Base-by-base conservation (phyloP, 2,329 filamentous ascomycete species). In the Calonectria henricotiae region DNA sequence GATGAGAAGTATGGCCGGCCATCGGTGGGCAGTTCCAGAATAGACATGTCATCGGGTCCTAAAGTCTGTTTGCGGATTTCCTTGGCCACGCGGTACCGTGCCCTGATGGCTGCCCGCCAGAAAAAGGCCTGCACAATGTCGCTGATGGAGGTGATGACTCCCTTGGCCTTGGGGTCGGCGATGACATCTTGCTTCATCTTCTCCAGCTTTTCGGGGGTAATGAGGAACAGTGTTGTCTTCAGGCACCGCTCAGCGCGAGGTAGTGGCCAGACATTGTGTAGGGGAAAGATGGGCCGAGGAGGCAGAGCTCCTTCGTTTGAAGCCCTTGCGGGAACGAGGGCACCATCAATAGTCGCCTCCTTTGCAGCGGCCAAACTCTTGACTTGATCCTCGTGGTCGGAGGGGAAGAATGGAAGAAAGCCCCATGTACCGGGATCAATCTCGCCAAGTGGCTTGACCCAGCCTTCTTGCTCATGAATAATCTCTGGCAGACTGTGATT, bases 61-160 rank as follows among this genome's bases (percentile, higher is more conserved):
- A 72, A 73, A 1, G 68, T 74, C 15, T 75, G 46, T 27, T 75
- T 65, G 0, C 72, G 69, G 3, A 75, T 67, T 12, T 74, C 71
- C n/a, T 64, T 76, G 2, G 76, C 80, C 1, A 82, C 80, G 1
- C 77, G 79, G 46, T 81, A 80, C 13, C 83, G 77, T 1, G 82
- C 79, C 23, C 78, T 75, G 47, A 83, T 78, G 0, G 81, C 76
- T 0, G 79, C 76, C 0, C 81, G 79, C 83, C 83, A 84, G 68
- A 83, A 79, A 60, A 84, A 81, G 0, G 83, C 83, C 69, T 84
- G 81, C 2, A 84, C 72, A 9, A 83, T 81, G 49, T 84, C 83
- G 67, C 79, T 83, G 27, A 82, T 72, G 0, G 82, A 83, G 0
- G 69, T 68, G 15, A 77, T 70, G 7, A 72, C 65, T 0, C 75